Percentiles rank a stretch among this genome's conserved stretches.
Conservation (phyloP, 2,329 filamentous ascomycete genomes). For the Apiospora koreana region DNA sequence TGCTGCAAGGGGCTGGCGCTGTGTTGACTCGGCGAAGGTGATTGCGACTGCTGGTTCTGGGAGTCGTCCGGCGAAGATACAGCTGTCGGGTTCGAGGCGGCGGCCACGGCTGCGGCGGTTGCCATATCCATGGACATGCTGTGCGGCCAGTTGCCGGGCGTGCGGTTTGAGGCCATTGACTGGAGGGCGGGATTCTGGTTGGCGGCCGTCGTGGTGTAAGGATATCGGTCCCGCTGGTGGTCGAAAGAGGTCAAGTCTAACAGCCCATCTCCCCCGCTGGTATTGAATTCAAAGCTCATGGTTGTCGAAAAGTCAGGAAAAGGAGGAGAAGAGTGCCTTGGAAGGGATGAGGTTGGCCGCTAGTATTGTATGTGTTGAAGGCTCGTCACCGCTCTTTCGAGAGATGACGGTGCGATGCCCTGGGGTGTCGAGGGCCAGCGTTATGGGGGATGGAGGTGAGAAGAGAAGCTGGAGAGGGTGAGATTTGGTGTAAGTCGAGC, state of each 20-base stretch:
- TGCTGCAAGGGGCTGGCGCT: conserved; percentile 55
- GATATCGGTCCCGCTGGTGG: conserved; percentile 54
- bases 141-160: conserved; percentile 45
- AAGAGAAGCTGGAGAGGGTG: conserved; percentile 13
- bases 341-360: conserved; percentile 40
- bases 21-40: conserved; percentile 49
- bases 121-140: conserved; percentile 54
- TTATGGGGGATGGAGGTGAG: conserved; percentile 15
- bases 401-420: conserved; percentile 15
- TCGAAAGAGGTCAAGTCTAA: conserved; percentile 62
- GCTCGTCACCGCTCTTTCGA: conserved; percentile 48
- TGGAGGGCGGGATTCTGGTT: conserved; percentile 38
- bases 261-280: conserved; percentile 59
- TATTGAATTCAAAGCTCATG: conserved; percentile 64
- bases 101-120: conserved; percentile 23
- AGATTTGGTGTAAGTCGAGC: conserved; percentile 18
- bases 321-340: conserved; percentile 34
- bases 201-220: conserved; percentile 48
- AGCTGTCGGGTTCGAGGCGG: conserved; percentile 43
- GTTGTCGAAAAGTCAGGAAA: conserved; percentile 36
- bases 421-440: conserved; percentile 14
- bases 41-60: conserved; percentile 43
- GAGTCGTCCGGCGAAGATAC: conserved; percentile 54
- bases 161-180: conserved; percentile 38
- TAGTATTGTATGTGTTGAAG: conserved; percentile 47